Conservation (phyloP, 2,329 filamentous ascomycete genomes). For the Neofusicoccum sp. region DNA sequence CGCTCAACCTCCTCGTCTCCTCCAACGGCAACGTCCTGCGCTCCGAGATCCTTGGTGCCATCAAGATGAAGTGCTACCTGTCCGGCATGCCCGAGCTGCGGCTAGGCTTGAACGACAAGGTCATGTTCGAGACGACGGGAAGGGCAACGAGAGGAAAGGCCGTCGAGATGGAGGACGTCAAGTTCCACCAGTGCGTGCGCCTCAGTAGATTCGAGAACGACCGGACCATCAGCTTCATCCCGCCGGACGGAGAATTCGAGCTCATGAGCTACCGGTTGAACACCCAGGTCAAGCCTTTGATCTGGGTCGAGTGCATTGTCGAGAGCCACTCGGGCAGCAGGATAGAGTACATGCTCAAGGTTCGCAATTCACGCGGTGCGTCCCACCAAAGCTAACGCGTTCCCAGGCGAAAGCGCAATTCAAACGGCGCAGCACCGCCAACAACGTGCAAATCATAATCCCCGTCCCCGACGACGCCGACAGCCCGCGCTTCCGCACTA, state of each 20-base stretch:
- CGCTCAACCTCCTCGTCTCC: slow-evolving; percentile 90
- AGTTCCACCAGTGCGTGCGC: slow-evolving; percentile 97
- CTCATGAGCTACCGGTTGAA: slow-evolving; percentile 99
- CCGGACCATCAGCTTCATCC: slow-evolving; percentile 97
- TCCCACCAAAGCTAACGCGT: slow-evolving; percentile 7
- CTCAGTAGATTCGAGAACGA: slow-evolving; percentile 97
- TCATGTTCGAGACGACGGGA: slow-evolving; percentile 98
- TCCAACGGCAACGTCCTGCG: slow-evolving; percentile 92
- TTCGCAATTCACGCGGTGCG: slow-evolving; percentile 26
- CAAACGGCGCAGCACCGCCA: slow-evolving; percentile 94
- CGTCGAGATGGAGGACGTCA: slow-evolving; percentile 99
- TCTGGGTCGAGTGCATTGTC: slow-evolving; percentile 98
- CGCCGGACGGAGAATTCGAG: slow-evolving; percentile 97
- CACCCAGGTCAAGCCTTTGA: slow-evolving; percentile 95
- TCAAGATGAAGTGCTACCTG: slow-evolving; percentile 99
- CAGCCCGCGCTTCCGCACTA: slow-evolving; percentile 91
- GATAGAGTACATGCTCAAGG: slow-evolving; percentile 98
- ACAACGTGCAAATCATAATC: slow-evolving; percentile 97
- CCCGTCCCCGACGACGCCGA: slow-evolving; percentile 97
- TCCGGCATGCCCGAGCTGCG: slow-evolving; percentile 97
- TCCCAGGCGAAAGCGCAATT: slow-evolving; percentile 83
- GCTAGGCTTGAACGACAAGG: slow-evolving; percentile 95
- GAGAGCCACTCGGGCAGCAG: slow-evolving; percentile 92
- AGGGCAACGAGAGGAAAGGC: slow-evolving; percentile 92
- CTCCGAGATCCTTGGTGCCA: slow-evolving; percentile 91